Evolutionary conservation across 768 basidiomycete species (phyloP).

Genomic region (Coprinopsis sp.): DNA sequence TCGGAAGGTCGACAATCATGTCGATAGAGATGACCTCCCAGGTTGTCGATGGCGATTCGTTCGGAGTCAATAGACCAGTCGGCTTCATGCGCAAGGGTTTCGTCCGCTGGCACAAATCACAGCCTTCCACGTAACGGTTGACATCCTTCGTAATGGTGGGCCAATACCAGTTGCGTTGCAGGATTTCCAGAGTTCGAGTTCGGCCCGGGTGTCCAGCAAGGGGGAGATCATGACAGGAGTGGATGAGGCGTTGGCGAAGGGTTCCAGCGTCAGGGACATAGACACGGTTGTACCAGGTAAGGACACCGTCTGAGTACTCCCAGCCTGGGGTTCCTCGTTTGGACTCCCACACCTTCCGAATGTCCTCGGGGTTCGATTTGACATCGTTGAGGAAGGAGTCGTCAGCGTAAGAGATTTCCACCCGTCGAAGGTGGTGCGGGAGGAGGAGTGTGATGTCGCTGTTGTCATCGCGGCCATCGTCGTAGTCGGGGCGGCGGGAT

Average conservation of each 20-base stretch:
- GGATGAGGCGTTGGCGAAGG: slow-evolving; percentile 8
- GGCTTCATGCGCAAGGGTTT: slow-evolving; percentile 1
- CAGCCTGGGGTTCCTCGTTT: slow-evolving; percentile 3
- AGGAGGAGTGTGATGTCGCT: slow-evolving; percentile 8
- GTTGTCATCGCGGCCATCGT: slow-evolving; percentile 16
- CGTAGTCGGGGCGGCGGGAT: slow-evolving; percentile 19
- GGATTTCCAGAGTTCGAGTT: too few relatives aligned
- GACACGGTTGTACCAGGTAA: slow-evolving; percentile 10
- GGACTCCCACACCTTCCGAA: not conserved
- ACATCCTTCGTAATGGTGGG: too few relatives aligned
- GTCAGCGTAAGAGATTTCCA: not conserved
- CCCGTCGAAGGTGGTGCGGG: slow-evolving; percentile 7
- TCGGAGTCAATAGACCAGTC: not conserved
- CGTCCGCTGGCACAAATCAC: too few relatives aligned
- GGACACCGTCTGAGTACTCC: slow-evolving; percentile 2
- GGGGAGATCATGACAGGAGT: too few relatives aligned
- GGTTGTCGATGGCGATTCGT: slow-evolving; percentile 6
- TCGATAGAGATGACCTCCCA: slow-evolving; percentile 34
- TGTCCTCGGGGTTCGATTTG: too few relatives aligned
- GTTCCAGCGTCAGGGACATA: slow-evolving; percentile 11
- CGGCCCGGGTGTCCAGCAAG: too few relatives aligned
- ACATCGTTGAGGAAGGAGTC: slow-evolving; percentile 4
- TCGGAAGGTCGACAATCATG: slow-evolving; percentile 26
- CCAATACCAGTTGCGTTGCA: too few relatives aligned
- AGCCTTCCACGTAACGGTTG: too few relatives aligned